Evolutionary conservation across 1,139 yeast genomes (phyloP).

Genomic region (Lodderomyces margitis): DNA sequence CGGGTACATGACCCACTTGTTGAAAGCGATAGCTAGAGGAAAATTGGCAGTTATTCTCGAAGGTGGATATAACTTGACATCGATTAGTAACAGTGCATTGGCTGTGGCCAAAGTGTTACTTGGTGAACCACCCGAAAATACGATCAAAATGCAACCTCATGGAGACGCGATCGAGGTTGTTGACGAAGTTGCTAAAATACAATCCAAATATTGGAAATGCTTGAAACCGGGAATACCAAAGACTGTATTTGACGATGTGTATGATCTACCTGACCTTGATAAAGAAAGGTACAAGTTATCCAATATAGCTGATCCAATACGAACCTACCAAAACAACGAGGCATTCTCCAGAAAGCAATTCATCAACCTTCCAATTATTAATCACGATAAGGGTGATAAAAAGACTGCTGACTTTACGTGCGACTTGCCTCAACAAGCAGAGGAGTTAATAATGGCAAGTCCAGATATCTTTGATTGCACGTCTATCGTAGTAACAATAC

Average conservation of each 20-base stretch:
- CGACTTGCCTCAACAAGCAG: conserved; percentile 49
- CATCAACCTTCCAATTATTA: conserved; percentile 65
- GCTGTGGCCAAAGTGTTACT: conserved; percentile 89
- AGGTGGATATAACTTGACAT: conserved; percentile 94
- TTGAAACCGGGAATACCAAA: conserved; percentile 55
- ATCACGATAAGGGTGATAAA: conserved; percentile 24
- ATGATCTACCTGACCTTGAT: conserved; percentile 29
- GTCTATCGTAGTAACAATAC: conserved; percentile 68
- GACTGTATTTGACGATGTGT: conserved; percentile 40
- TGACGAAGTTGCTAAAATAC: conserved; percentile 76
- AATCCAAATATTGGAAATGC: conserved; percentile 85
- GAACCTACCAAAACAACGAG: conserved; percentile 64
- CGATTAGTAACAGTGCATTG: conserved; percentile 86
- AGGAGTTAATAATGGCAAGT: conserved; percentile 74
- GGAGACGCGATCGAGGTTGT: conserved; percentile 83
- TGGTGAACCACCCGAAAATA: conserved; percentile 92
- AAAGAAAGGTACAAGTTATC: conserved; percentile 35
- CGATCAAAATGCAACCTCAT: conserved; percentile 60
- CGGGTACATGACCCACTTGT: conserved; percentile 92
- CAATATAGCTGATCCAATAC: conserved; percentile 66
- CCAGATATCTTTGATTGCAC: conserved; percentile 66
- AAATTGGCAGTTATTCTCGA: conserved; percentile 86
- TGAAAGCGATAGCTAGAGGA: conserved; percentile 85
- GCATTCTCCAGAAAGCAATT: conserved; percentile 57
- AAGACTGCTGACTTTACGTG: conserved; percentile 32